phyloP scores from a whole-genome alignment of 1,284 basidiomycete genomes.

The Takashimella koratensis region DNA sequence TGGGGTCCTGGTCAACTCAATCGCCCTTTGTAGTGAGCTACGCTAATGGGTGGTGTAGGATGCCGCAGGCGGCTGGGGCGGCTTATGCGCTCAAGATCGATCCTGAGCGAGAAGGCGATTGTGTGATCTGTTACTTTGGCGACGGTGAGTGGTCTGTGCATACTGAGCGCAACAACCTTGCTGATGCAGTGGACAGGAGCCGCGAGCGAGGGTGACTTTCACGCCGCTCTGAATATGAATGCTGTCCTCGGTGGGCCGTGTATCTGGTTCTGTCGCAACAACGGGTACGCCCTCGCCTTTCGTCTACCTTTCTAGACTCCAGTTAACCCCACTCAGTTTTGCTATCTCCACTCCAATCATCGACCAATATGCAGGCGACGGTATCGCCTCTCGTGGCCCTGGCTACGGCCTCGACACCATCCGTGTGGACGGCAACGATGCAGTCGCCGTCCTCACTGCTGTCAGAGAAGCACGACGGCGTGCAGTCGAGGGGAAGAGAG shows the following conservation, averaged over 20 bases:
- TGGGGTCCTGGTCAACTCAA: neutral
- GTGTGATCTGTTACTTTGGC: slow-evolving; percentile 90
- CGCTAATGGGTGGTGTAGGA: too few species aligned
- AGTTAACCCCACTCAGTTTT: slow-evolving; percentile 81
- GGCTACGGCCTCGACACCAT: slow-evolving; percentile 91
- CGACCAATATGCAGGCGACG: slow-evolving; percentile 88
- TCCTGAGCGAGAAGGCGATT: slow-evolving; percentile 66
- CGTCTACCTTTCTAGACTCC: slow-evolving; percentile 63
- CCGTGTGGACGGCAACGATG: slow-evolving; percentile 90
- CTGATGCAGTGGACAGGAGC: slow-evolving; percentile 32
- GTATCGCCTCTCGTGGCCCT: slow-evolving; percentile 86
- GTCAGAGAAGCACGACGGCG: slow-evolving; percentile 71
- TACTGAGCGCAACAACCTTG: neutral
- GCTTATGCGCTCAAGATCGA: slow-evolving; percentile 82
- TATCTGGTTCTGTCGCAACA: slow-evolving; percentile 49
- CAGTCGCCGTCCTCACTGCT: slow-evolving; percentile 79
- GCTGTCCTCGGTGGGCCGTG: slow-evolving; percentile 51
- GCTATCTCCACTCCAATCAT: slow-evolving; percentile 89
- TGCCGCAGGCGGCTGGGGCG: slow-evolving; percentile 92
- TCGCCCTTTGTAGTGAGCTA: too few species aligned
- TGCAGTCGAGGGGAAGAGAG: slow-evolving; percentile 73
- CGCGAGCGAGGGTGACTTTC: slow-evolving; percentile 57
- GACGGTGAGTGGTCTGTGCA: slow-evolving; percentile 48
- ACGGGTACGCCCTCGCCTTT: slow-evolving; percentile 64
- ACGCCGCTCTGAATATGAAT: slow-evolving; percentile 55